Conservation (phyloP, 257 asterid species). For the Lithospermum erythrorhizon region DNA sequence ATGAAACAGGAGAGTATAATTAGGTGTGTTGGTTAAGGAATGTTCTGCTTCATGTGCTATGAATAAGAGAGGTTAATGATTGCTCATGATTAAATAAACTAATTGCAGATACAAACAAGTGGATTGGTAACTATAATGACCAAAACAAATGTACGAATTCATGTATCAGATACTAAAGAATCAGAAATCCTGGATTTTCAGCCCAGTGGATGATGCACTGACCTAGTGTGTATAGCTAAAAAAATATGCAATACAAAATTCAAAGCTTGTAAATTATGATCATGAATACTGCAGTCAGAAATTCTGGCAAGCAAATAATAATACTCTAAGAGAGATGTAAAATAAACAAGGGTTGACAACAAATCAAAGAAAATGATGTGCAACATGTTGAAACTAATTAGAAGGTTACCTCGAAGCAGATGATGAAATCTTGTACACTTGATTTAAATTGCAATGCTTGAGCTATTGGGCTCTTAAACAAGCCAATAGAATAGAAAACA, state of each 20-base stretch:
- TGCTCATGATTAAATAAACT: not conserved
- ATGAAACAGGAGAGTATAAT: not conserved
- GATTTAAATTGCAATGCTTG: slow-evolving; percentile 80
- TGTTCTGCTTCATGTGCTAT: not conserved
- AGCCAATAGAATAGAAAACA: slow-evolving; percentile 64
- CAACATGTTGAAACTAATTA: slow-evolving; percentile 13
- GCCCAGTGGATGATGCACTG: not conserved
- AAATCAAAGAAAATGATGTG: slow-evolving; percentile 1
- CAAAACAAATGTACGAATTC: no score
- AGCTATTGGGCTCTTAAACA: slow-evolving; percentile 76
- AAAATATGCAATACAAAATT: not conserved
- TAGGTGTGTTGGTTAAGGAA: not conserved
- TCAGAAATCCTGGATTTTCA: not conserved
- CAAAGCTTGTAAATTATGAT: not conserved
- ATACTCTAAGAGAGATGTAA: not conserved
- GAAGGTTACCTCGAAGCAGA: slow-evolving; percentile 89
- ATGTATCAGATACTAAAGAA: not conserved
- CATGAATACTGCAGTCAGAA: not conserved
- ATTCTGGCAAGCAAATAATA: no score
- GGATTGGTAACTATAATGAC: no score
- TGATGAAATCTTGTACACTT: slow-evolving; percentile 83
- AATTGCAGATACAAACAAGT: no score
- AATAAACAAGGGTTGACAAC: not conserved
- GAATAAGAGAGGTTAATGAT: not conserved
- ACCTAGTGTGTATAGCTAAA: not conserved